These are phyloP conservation scores for Phytophthora cryptogea DNA, from an alignment of 352 stramenopile genomes.

Conservation along the genomic window DNA sequence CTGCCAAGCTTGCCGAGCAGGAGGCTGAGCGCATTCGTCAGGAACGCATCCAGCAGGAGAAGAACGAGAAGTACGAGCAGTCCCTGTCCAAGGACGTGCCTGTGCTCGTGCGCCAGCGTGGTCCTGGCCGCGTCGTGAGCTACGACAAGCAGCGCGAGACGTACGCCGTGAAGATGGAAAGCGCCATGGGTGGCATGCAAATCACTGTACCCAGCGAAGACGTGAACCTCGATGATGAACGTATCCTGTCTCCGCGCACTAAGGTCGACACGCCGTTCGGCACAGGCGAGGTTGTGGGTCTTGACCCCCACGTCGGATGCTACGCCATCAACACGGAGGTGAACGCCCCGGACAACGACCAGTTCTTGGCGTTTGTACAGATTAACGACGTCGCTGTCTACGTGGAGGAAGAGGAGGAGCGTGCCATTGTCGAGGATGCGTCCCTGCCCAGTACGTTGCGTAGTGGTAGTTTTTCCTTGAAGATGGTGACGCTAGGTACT, in stretches of 20 bases:
- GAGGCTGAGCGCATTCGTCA: conserved; percentile 55
- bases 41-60: conserved; percentile 61
- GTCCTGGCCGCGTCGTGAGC: conserved; percentile 68
- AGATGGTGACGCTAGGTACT: conserved; percentile 23
- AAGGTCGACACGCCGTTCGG: conserved; percentile 88
- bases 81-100: conserved; percentile 87
- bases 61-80: conserved; percentile 86
- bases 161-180: conserved; percentile 76
- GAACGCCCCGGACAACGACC: conserved; percentile 70
- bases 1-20: conserved; percentile 41
- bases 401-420: conserved; percentile 75
- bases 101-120: conserved; percentile 77
- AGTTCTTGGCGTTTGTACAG: conserved; percentile 86
- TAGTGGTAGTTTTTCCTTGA: conserved; percentile 12
- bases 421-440: conserved; percentile 80
- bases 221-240: conserved; percentile 83
- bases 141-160: conserved; percentile 84
- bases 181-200: conserved; percentile 62
- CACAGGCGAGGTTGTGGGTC: conserved; percentile 77
- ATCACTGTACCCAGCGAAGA: conserved; percentile 75
- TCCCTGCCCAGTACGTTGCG: conserved; percentile 72
- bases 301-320: conserved; percentile 88
- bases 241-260: conserved; percentile 83
- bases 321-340: conserved; percentile 89
- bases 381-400: conserved; percentile 75